phyloP scores from a whole-genome alignment of 1,139 yeast species.

The Eremothecium sinecaudum region DNA sequence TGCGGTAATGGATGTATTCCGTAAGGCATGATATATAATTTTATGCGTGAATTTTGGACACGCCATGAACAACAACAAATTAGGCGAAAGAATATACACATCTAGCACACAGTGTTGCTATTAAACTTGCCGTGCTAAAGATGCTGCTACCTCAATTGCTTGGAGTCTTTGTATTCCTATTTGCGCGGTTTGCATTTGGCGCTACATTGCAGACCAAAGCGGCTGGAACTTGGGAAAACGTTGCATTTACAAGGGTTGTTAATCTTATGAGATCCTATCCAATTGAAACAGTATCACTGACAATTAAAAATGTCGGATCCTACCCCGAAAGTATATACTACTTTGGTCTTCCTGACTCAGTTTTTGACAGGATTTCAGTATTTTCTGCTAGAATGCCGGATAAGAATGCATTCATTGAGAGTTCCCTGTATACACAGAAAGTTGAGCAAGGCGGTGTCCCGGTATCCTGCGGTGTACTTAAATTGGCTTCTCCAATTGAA shows the following conservation, averaged over 20 bases:
- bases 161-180: slow-evolving; percentile 8
- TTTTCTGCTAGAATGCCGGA: slow-evolving; percentile 37
- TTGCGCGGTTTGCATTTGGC: slow-evolving; percentile 9
- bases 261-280: slow-evolving; percentile 63
- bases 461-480: slow-evolving; percentile 33
- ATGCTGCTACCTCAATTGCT: slow-evolving; percentile 8
- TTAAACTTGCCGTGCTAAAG: too few species aligned
- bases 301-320: slow-evolving; percentile 49
- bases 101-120: too few species aligned
- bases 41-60: too few species aligned
- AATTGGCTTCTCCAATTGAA: slow-evolving; percentile 56
- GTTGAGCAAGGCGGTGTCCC: slow-evolving; percentile 17
- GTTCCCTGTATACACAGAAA: slow-evolving; percentile 27
- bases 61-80: too few species aligned
- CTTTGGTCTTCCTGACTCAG: slow-evolving; percentile 40
- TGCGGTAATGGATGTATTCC: too few species aligned
- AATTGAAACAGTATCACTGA: slow-evolving; percentile 50
- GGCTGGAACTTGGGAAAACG: slow-evolving; percentile 32
- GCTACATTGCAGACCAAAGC: slow-evolving; percentile 4
- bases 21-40: too few species aligned
- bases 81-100: too few species aligned
- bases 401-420: slow-evolving; percentile 28
- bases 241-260: slow-evolving; percentile 35
- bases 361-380: slow-evolving; percentile 41
- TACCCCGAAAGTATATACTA: slow-evolving; percentile 49